Base-by-base conservation (phyloP, 192 early-diverging fungal species). In the Coemansia sp. region DNA sequence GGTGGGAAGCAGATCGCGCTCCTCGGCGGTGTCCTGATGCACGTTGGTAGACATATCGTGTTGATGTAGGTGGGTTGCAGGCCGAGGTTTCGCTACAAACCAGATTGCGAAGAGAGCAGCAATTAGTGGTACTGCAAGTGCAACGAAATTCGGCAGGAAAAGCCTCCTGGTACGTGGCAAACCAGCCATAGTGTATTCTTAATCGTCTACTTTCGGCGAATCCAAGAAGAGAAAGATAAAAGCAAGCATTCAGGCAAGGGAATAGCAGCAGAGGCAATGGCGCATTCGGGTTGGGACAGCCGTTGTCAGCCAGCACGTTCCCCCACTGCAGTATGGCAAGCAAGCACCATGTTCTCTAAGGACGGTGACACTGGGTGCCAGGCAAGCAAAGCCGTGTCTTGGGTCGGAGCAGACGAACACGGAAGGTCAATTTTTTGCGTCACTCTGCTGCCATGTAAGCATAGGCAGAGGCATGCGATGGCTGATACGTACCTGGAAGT, bases 1-100 rank as follows among this genome's bases (percentile, higher is more conserved):
- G 59, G 87, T 89, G 51, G 95, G 95, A 32, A 97, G 87, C 51
- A 95, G 86, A 71, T 94, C 88, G 52, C 85, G 87, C 80, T 81
- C 74, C 54, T 81, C 78, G 39, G n/a, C 64, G 66, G 64, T 30
- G 57, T 53, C 56, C 56, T 64, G 66, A 51, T 33, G 55, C 6
- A 70, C 61, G 30, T 63, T 61, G 14, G 78, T 67, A 56, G 73
- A 76, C 78, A 81, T 81, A 11, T 54, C 59, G 17, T 57, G 39
- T 29, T 5, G 56, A 11, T 17, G 10, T 27, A 19, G 27, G 56
- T 17, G 20, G 6, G 29, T 19, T 17, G 54, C 17, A 17, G 63
- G 19, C 57, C 19, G 61, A 0, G 61, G 55, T 24, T 22, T 27
- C 31, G 30, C 74, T 77, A 77, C 54, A 61, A 64, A 54, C 62